Base-by-base conservation (phyloP, 306 rosid species). In the Leucaena leucocephala region DNA sequence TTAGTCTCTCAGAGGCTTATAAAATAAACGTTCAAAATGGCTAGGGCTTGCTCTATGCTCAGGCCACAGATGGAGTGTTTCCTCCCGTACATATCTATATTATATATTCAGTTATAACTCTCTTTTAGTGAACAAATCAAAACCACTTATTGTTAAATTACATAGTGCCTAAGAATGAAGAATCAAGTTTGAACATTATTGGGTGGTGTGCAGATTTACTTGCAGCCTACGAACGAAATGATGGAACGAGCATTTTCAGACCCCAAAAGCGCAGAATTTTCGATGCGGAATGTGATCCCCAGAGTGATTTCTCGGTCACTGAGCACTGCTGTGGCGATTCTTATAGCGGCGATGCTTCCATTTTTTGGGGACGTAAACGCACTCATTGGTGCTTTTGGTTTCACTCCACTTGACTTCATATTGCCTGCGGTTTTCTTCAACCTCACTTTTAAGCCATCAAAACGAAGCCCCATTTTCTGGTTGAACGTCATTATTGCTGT, bases 311-410 rank as follows among this genome's bases (percentile, higher is more conserved):
- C 89, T 36, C 81, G 97, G 7, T 84, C 98, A 36, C 0, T 84
- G 2, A 87, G 94, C 3, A 84, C 86, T 1, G 16, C 85, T 4
- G 9, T 83, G 15, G 83, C 94, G 12, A 88, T 94, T 22, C 75
- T 36, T 3, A 75, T 91, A 76, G 91, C 90, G 64, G 97, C 97
- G 16, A 90, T 94, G 97, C 88, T 92, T 82, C 98, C 97, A 40
- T 92, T 94, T 78, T 94, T 92, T 39, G 96, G 93, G 22, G 94
- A 94, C 82, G 82, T 90, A 58, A 90, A 86, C 76, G 81, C 90
- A 0, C 84, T 94, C 1, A 89, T 94, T 4, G 97, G 98, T 72
- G 97, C 98, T 38, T 90, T 94, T 73, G 97, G 97, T 8, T 90
- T 91, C 72, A 89, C 91, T 7, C 97, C 97, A 55, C 94, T 94